Conservation (phyloP, 805 yeast genomes). For the Brettanomyces custersianus region DNA sequence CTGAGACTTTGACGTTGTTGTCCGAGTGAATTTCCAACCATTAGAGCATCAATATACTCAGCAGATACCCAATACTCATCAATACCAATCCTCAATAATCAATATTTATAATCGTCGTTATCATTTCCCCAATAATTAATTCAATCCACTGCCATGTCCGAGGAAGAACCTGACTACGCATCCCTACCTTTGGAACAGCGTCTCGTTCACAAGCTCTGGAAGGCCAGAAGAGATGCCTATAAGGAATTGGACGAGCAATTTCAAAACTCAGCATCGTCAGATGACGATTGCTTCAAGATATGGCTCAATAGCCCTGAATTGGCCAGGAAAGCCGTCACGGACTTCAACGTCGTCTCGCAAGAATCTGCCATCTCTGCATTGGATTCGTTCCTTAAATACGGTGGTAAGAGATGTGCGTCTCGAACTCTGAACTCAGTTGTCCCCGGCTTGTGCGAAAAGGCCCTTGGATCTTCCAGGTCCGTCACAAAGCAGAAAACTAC, state of each 20-base stretch:
- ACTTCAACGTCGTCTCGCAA: conserved; percentile 85
- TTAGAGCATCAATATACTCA: too few species aligned
- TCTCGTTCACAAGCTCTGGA: conserved; percentile 72
- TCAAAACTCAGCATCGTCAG: conserved; percentile 41
- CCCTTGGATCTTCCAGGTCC: conserved; percentile 63
- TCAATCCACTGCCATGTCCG: too few species aligned
- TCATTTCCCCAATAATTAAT: too few species aligned
- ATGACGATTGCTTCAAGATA: conserved; percentile 42
- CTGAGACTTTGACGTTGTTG: too few species aligned
- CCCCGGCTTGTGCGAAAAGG: conserved; percentile 66
- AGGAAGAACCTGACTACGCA: conserved; percentile 52
- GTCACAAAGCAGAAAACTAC: conserved; percentile 60
- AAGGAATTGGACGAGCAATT: conserved; percentile 51
- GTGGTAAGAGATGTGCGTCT: conserved; percentile 36
- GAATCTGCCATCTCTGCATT: conserved; percentile 66
- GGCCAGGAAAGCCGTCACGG: conserved; percentile 54
- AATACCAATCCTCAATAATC: too few species aligned
- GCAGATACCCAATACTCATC: too few species aligned
- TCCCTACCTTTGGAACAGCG: conserved; percentile 59
- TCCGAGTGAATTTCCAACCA: too few species aligned
- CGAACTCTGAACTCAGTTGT: conserved; percentile 35
- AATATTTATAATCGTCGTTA: too few species aligned
- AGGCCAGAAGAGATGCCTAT: conserved; percentile 75
- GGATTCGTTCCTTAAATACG: conserved; percentile 44
- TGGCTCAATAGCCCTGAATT: conserved; percentile 45